phyloP scores from a whole-genome alignment of 1,284 basidiomycete genomes.

The Crepidotus sp. region DNA sequence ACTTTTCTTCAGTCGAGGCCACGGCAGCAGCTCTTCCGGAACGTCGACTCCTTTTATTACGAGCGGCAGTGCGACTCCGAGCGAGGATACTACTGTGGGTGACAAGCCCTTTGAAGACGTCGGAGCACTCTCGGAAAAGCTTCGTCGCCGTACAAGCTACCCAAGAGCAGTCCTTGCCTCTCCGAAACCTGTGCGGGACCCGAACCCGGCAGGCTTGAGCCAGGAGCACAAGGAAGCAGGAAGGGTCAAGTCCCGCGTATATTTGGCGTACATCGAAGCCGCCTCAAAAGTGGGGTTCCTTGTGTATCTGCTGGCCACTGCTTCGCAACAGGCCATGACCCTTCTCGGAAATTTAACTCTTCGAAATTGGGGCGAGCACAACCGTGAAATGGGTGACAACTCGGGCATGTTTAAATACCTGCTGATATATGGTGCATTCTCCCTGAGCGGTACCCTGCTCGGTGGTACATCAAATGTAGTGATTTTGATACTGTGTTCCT shows the following conservation, averaged over 20 bases:
- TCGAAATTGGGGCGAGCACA: slow-evolving; percentile 75
- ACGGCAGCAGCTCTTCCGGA: slow-evolving; percentile 44
- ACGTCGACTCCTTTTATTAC: slow-evolving; percentile 44
- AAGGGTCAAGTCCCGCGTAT: slow-evolving; percentile 71
- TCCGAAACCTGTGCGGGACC: slow-evolving; percentile 29
- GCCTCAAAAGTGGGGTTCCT: slow-evolving; percentile 68
- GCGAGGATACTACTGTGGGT: slow-evolving; percentile 22
- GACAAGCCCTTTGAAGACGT: slow-evolving; percentile 22
- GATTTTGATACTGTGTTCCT: slow-evolving; percentile 73
- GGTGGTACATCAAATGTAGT: slow-evolving; percentile 50
- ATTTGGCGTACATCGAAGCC: slow-evolving; percentile 71
- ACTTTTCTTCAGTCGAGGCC: slow-evolving; percentile 28
- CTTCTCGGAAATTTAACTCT: slow-evolving; percentile 64
- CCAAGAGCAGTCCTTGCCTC: slow-evolving; percentile 38
- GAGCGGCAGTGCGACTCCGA: slow-evolving; percentile 37
- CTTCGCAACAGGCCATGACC: slow-evolving; percentile 45
- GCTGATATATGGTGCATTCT: slow-evolving; percentile 54
- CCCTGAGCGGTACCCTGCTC: slow-evolving; percentile 42
- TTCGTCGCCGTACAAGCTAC: slow-evolving; percentile 41
- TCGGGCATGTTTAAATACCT: slow-evolving; percentile 51
- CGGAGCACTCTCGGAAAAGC: slow-evolving; percentile 35
- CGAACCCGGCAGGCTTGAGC: slow-evolving; percentile 39
- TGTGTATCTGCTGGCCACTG: slow-evolving; percentile 54
- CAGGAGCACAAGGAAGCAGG: slow-evolving; percentile 83
- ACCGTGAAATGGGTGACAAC: slow-evolving; percentile 53